These are phyloP conservation scores for Sclerospora graminicola DNA, from an alignment of 352 stramenopile species.

Conservation along the genomic window DNA sequence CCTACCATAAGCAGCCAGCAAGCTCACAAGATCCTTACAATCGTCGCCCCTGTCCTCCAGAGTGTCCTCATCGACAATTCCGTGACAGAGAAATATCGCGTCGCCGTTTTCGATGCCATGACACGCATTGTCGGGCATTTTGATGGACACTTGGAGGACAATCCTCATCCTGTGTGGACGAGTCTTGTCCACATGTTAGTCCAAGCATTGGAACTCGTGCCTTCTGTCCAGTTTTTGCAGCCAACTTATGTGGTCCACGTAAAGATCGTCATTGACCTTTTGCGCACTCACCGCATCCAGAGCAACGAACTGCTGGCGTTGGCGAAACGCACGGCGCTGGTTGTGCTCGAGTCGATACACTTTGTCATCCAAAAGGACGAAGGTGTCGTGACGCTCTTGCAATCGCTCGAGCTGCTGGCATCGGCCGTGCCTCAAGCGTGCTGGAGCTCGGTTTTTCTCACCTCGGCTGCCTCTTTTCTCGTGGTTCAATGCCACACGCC, in stretches of 20 bases:
- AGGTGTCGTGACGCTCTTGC: conserved; percentile 32
- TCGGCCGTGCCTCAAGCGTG: conserved; percentile 14
- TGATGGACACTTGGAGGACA: conserved; percentile 3
- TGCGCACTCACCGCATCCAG: conserved; percentile 8
- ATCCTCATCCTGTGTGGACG: neutral
- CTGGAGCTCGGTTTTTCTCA: conserved; percentile 28
- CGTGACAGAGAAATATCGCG: conserved; percentile 14
- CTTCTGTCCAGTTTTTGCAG: conserved; percentile 12
- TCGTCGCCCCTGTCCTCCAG: conserved; percentile 24
- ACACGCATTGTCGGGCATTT: conserved; percentile 35
- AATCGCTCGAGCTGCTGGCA: conserved; percentile 30
- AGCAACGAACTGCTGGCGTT: conserved; percentile 6
- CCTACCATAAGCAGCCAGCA: neutral
- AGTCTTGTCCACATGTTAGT: conserved; percentile 16
- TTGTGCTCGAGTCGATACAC: conserved; percentile 15
- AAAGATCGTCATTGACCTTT: conserved; percentile 28
- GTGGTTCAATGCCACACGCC: conserved; percentile 12
- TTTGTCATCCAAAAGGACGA: conserved; percentile 22
- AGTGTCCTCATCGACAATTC: conserved; percentile 23
- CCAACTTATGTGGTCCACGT: conserved; percentile 28
- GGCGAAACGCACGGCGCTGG: conserved; percentile 3
- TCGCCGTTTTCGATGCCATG: conserved; percentile 27
- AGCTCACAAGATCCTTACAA: conserved; percentile 8
- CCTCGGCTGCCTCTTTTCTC: conserved; percentile 31
- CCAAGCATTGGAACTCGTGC: conserved; percentile 24